Conservation (phyloP, 192 early-diverging fungal genomes). For the Globomyces pollinis-pini region DNA sequence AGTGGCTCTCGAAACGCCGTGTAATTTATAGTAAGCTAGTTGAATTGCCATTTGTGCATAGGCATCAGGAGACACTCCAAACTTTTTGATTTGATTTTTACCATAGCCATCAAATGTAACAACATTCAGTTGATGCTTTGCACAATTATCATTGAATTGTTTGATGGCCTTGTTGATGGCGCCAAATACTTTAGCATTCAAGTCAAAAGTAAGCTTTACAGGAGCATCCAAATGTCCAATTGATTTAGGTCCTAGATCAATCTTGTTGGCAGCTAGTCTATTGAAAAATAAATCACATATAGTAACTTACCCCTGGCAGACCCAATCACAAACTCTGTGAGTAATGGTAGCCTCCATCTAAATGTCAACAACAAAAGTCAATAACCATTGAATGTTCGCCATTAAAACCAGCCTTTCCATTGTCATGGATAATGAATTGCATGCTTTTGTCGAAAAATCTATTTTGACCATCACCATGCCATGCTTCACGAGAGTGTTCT, state of each 20-base stretch:
- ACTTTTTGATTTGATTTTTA: conserved; percentile 87
- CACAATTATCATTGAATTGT: conserved; percentile 74
- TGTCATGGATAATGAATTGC: conserved; percentile 95
- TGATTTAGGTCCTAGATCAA: neutral
- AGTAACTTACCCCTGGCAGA: conserved; percentile 36
- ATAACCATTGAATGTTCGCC: conserved; percentile 74
- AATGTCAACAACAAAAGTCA: too few relatives aligned
- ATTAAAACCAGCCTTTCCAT: conserved; percentile 92
- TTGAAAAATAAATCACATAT: too few relatives aligned
- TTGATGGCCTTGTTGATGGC: conserved; percentile 59
- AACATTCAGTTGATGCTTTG: conserved; percentile 73
- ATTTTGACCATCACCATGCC: conserved; percentile 95
- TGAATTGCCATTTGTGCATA: conserved; percentile 87
- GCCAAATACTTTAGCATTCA: conserved; percentile 49
- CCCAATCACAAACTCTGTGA: conserved; percentile 77
- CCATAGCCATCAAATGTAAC: conserved; percentile 83
- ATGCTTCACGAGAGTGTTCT: conserved; percentile 76
- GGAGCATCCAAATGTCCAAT: conserved; percentile 50
- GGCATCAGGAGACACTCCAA: conserved; percentile 43
- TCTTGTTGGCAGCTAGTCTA: conserved; percentile 3
- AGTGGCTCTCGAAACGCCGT: conserved; percentile 68
- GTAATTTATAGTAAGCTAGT: conserved; percentile 89
- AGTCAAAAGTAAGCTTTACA: conserved; percentile 61
- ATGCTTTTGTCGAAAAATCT: conserved; percentile 96
- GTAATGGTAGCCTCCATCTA: conserved; percentile 96